Base-by-base conservation (phyloP, 768 basidiomycete species). In the Dioszegia crocea region DNA sequence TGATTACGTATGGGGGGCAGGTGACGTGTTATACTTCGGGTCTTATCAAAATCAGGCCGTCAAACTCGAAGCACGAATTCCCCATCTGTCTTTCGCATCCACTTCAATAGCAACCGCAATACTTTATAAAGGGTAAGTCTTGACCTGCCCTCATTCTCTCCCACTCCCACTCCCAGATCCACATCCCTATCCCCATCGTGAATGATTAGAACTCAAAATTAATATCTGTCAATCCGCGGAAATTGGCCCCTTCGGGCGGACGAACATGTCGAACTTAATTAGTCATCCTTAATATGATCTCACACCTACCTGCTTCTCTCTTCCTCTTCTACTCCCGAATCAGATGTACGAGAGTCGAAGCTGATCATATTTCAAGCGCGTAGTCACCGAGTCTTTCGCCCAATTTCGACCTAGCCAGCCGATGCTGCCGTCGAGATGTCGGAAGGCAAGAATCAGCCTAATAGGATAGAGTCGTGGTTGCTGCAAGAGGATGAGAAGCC, bases 401-500 rank as follows among this genome's bases (percentile, higher is more conserved):
- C 14, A 33, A 6, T 33, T 33, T 33, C 33, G 33, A 41, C 21
- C 45, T 48, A 26, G 14, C 19, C 45, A 51, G 36, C 19, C 1
- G 9, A 29, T 43, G 5, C 27, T 16, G 24, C 27, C 27, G 31
- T 19, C 40, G 58, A 31, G 10, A 57, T 58, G 54, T 56, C 43
- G 27, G 56, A 57, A 65, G 90, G 46, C 51, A 80, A 96, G 88
- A 99, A 99, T 80, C 91, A 91, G 45, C 92, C 91, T n/a, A 86
- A 86, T 75, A 85, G 94, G 65, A 88, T 86, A 72, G 92, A 96
- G 78, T 82, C 89, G 65, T 96, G 85, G 76, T 87, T 94, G 47
- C 83, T 97, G 46, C 89, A 91, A 19, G 92, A 97, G 68, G 89
- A 87, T 73, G 93, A 99, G 81, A 88, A 87, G 80, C 80, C 85